These are phyloP conservation scores for Notholithocarpus densiflorus DNA, from an alignment of 306 rosid genomes.

Conservation along the genomic window DNA sequence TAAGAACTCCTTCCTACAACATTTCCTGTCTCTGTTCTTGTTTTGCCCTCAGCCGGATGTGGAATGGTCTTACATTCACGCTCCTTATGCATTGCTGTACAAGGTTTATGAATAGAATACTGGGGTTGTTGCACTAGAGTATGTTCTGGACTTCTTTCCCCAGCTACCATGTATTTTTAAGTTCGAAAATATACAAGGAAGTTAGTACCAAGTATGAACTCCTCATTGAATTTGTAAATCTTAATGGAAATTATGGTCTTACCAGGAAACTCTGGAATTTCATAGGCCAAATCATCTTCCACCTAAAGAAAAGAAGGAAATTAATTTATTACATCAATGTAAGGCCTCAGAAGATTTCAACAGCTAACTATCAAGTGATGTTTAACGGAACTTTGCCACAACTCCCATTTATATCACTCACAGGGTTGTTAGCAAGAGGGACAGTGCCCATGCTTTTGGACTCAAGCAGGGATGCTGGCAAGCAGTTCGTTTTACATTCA, in stretches of 20 bases:
- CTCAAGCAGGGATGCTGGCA: slow-evolving; percentile 24
- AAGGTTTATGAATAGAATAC: slow-evolving; percentile 73
- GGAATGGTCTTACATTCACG: slow-evolving; percentile 31
- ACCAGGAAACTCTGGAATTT: slow-evolving; percentile 37
- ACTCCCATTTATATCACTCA: slow-evolving; percentile 27
- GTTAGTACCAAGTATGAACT: slow-evolving; percentile 25
- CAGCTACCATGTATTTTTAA: slow-evolving; percentile 30
- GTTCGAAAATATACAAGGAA: slow-evolving; percentile 29
- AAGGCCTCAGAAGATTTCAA: background rate
- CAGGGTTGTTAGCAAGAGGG: slow-evolving; percentile 36
- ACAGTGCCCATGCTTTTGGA: slow-evolving; percentile 20
- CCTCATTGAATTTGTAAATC: slow-evolving; percentile 2
- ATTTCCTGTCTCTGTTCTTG: slow-evolving; percentile 51
- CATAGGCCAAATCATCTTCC: slow-evolving; percentile 32
- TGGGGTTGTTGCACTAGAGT: slow-evolving; percentile 49
- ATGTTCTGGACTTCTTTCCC: slow-evolving; percentile 43
- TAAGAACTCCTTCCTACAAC: slow-evolving; percentile 66
- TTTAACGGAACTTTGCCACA: slow-evolving; percentile 17
- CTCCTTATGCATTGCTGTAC: slow-evolving; percentile 53
- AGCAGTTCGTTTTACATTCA: slow-evolving; percentile 31
- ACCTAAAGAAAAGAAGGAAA: slow-evolving; percentile 35
- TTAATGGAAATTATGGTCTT: slow-evolving; percentile 25
- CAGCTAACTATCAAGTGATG: slow-evolving; percentile 4
- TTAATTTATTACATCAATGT: background rate
- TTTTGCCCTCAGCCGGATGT: slow-evolving; percentile 39